Conservation (phyloP, 225 moss, liverwort and hornwort genomes). For the Rhytidiadelphus loreus region DNA sequence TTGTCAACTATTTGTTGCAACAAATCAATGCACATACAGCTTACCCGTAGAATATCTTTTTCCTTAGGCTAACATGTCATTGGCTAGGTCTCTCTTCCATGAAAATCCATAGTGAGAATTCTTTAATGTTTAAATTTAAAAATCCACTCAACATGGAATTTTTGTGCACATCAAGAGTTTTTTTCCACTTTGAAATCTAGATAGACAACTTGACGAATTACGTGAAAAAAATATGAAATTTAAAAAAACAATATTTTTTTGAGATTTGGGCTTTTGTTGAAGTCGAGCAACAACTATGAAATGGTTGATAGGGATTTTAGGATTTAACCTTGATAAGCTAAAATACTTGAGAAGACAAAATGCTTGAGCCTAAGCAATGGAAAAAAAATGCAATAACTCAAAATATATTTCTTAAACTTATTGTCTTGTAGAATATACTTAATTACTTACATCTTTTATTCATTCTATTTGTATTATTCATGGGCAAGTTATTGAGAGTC, state of each 20-base stretch:
- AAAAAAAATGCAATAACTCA: not conserved
- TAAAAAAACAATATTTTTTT: not conserved
- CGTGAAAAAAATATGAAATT: not conserved
- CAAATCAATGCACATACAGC: too few species aligned
- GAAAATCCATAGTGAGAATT: rapidly evolving
- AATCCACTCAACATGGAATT: not conserved
- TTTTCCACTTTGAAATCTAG: rapidly evolving
- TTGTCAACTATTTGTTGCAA: not conserved
- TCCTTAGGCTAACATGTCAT: rapidly evolving
- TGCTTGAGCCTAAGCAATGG: rapidly evolving
- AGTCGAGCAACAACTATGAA: rapidly evolving
- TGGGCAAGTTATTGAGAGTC: not conserved
- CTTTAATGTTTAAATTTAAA: not conserved
- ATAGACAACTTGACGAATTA: not conserved
- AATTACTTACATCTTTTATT: not conserved
- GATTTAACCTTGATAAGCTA: rapidly evolving
- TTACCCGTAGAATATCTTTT: not conserved
- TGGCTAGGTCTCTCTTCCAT: not conserved
- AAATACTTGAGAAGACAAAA: rapidly evolving
- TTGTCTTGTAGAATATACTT: not conserved
- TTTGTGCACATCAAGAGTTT: not conserved
- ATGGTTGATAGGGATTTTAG: not conserved
- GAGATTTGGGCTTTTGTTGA: rapidly evolving
- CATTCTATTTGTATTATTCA: not conserved
- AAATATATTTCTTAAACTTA: too few species aligned